Evolutionary conservation across 1,284 basidiomycete species (phyloP), one percentile per base, ranked within the genome.

Genomic region (Pseudozyma thailandica): DNA sequence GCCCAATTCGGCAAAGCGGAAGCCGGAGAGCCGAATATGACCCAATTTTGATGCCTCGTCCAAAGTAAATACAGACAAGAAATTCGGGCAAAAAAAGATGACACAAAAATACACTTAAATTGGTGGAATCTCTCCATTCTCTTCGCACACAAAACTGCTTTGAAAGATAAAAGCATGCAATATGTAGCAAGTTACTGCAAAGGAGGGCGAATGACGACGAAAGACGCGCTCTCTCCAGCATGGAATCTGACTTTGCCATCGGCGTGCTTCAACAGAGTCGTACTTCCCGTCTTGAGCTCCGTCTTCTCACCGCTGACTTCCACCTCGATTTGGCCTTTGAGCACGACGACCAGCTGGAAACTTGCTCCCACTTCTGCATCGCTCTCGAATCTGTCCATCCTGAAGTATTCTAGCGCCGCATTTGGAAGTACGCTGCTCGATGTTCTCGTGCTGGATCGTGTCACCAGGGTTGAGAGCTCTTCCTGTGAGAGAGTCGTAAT

Each of bases 301-400:
- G 56, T 55, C n/a, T 7, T 20, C 16, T 20, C n/a, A 4, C 25
- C 20, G 6, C 33, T n/a, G 18, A 43, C 21, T 6, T 25, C 12
- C 4, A 53, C 44, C 16, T 59, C 31, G 26, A 65, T 50, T 9
- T 55, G 20, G 6, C 63, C 63, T 8, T 39, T 13, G n/a, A 65
- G 56, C 21, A 65, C 63, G n/a, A 65, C 63, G n/a, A 58, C 35
- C 13, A 65, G 21, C 39, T 65, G 63, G 35, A 65, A 65, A 33
- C 63, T 41, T 2, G 63, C 47, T 10, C 47, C 49, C 9, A 59
- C 3, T 18, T 27, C 31, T 4, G 39, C 39, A 47, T 47, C 31
- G 18, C 33, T 21, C 6, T 59, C 51, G 44, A 59, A 54, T n/a
- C 50, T 21, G 35, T 65, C 56, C 56, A 65, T 54, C 8, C 63